Base-by-base conservation (phyloP, 179 eudicot species). In the Vitellaria paradoxa region DNA sequence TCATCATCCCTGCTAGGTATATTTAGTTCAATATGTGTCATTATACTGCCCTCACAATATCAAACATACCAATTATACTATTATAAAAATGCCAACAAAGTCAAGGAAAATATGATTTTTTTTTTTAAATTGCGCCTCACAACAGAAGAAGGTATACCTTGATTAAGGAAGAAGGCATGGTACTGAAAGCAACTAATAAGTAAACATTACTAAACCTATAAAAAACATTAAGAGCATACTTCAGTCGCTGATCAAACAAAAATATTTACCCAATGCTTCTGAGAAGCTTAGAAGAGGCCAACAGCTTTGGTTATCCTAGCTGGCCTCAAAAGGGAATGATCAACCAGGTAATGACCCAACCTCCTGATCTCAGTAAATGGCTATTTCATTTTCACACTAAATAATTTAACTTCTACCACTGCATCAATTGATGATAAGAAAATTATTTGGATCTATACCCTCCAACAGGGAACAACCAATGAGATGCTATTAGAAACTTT, bases 281-380 rank as follows among this genome's bases (percentile, higher is more conserved):
- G 13, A 5, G 40, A 69, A 69, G 72, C 24, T 69, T 49, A 68
- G 11, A 53, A 49, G 9, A 13, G 73, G 73, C 60, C 73, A 49
- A 49, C 3, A 49, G 59, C 23, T 70, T 7, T 26, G 21, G 53
- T 53, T 53, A 8, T 20, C 9, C 56, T n/a, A 21, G 37, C 50
- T 66, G 70, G 70, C 70, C 50, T 66, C 30, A 68, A 68, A 30
- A 30, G 52, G 47, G 13, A 68, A 46, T 45, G 37, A 11, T 18
- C 2, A 21, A 47, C 17, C 9, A 47, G 15, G 30, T 47, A 45
- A 23, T 26, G 14, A 37, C 24, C 57, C 74, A 53, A 70, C 20
- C 46, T 13, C n/a, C 40, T 50, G 23, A 49, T 50, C 6, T 70
- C 21, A 40, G 37, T 46, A 50, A 50, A 26, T 14, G 61, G 21